These are phyloP conservation scores for Aspergillus glaucus DNA, from an alignment of 2,329 filamentous ascomycete genomes.

Conservation along the genomic window DNA sequence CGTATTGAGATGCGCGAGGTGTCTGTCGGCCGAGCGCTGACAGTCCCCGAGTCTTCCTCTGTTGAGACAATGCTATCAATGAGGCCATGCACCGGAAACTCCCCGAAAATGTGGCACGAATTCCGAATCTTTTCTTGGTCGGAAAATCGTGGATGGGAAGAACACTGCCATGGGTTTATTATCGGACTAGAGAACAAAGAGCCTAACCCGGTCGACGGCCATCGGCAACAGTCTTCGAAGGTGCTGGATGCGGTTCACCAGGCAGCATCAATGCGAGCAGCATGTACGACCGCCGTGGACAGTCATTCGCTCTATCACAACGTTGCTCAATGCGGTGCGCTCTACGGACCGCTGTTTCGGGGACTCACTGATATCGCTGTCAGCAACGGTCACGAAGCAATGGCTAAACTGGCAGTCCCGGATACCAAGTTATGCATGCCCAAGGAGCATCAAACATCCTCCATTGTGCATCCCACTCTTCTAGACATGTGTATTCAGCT, in stretches of 20 bases:
- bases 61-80: conserved; percentile 48
- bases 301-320: conserved; percentile 37
- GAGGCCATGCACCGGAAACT: conserved; percentile 22
- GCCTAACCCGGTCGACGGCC: background rate
- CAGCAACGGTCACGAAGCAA: background rate
- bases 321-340: conserved; percentile 43
- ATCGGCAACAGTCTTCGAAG: background rate
- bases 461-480: conserved; percentile 43
- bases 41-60: conserved; percentile 43
- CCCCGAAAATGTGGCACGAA: conserved; percentile 19
- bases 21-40: conserved; percentile 41
- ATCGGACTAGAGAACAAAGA: background rate
- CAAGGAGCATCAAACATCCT: conserved; percentile 36
- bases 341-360: conserved; percentile 49
- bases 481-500: conserved; percentile 35
- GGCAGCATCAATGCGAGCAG: background rate
- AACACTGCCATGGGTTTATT: conserved; percentile 19
- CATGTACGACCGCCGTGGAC: background rate
- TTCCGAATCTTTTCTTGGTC: conserved; percentile 23
- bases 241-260: background rate
- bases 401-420: background rate
- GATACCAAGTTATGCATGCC: conserved; percentile 45
- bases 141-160: conserved; percentile 19
- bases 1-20: conserved; percentile 46
- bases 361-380: conserved; percentile 26